These are phyloP conservation scores for Trichoderma sp. DNA, from an alignment of 2,329 filamentous ascomycete species.

Conservation along the genomic window DNA sequence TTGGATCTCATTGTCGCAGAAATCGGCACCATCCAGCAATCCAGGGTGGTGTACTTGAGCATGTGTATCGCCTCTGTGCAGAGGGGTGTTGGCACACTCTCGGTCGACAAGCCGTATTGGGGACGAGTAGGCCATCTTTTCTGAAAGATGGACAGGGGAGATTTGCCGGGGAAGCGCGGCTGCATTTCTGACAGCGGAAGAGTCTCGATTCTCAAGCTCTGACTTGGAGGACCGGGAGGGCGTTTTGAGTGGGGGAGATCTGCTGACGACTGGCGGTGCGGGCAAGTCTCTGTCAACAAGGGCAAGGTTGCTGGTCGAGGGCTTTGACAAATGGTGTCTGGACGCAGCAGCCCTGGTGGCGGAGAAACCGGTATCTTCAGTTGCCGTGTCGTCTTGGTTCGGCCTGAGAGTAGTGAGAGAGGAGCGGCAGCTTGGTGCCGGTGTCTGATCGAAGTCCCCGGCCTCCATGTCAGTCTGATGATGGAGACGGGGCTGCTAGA, in stretches of 20 bases:
- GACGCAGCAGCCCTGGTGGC: slow-evolving; percentile 12
- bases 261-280: slow-evolving; percentile 24
- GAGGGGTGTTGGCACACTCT: background rate
- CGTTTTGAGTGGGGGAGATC: background rate
- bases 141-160: background rate
- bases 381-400: slow-evolving; percentile 15
- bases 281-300: slow-evolving; percentile 26
- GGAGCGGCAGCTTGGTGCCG: slow-evolving; percentile 32
- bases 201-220: slow-evolving; percentile 19
- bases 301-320: slow-evolving; percentile 22
- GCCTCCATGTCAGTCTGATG: slow-evolving; percentile 24
- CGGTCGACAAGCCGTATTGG: slow-evolving; percentile 3
- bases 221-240: background rate
- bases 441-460: slow-evolving; percentile 35
- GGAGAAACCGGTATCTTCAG: slow-evolving; percentile 5
- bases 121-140: background rate
- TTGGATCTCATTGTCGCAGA: slow-evolving; percentile 24
- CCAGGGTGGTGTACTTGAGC: slow-evolving; percentile 23
- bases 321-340: slow-evolving; percentile 30
- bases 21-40: slow-evolving; percentile 24
- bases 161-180: background rate
- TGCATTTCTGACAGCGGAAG: background rate
- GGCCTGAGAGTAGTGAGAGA: slow-evolving; percentile 28
- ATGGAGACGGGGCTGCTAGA: slow-evolving; percentile 23
- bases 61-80: background rate